phyloP scores from a whole-genome alignment of 768 basidiomycete species.

The Kwoniella heveanensis region DNA sequence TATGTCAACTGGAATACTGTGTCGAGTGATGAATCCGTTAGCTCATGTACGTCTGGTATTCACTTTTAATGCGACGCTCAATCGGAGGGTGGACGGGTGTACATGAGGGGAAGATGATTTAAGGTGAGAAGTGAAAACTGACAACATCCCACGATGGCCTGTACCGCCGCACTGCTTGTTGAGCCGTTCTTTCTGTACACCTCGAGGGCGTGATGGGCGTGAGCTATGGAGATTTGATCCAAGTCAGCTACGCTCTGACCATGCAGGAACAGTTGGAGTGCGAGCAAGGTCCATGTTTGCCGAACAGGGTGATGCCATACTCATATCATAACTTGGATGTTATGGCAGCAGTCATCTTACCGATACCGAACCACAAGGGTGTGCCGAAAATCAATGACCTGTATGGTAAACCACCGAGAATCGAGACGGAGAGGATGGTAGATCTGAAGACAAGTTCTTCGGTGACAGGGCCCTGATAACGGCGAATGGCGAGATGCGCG shows the following conservation, averaged over 20 bases:
- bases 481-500: neutral
- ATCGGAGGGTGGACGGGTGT: too few relatives aligned
- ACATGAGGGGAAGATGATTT: too few relatives aligned
- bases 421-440: constrained; percentile 74
- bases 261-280: too few relatives aligned
- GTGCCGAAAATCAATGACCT: constrained; percentile 72
- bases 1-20: constrained; percentile 89
- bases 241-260: too few relatives aligned
- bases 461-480: constrained; percentile 76
- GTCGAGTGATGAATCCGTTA: too few relatives aligned
- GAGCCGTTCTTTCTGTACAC: constrained; percentile 74
- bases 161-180: constrained; percentile 65
- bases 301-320: too few relatives aligned
- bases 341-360: too few relatives aligned
- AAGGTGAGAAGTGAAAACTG: constrained; percentile 56
- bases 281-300: too few relatives aligned
- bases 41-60: too few relatives aligned
- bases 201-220: constrained; percentile 90
- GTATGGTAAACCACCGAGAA: constrained; percentile 65
- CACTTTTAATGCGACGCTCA: too few relatives aligned
- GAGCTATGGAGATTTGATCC: constrained; percentile 63
- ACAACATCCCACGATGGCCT: constrained; percentile 60
- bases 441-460: constrained; percentile 91
- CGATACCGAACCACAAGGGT: constrained; percentile 85
- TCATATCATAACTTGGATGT: too few relatives aligned